Evolutionary conservation across 805 yeast species (phyloP), one percentile per base, ranked within the genome.

Genomic region (Yueomyces sp.): DNA sequence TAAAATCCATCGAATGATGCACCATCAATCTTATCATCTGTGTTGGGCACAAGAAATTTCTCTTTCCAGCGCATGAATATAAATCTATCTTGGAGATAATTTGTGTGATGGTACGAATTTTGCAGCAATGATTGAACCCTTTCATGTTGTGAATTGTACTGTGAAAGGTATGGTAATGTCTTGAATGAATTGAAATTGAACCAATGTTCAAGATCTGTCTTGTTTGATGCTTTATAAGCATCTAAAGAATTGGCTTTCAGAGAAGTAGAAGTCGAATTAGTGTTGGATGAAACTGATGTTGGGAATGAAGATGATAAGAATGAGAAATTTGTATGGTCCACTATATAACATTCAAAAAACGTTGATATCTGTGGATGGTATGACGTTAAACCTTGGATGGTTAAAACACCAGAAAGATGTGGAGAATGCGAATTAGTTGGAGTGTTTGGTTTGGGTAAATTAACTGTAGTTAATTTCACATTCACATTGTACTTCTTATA

Each of bases 21-120:
- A 12, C 72, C 72, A 40, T 64, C 66, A 74, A 90, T 49, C 26
- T 47, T 38, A 5, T 37, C 38, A 4, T 41, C 44, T 0, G 39
- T 6, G 26, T 40, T 42, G 0, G 95, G 94, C 6, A 84, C 79
- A 47, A 88, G 64, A 55, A 86, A 86, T 54, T 79, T 76, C 61
- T 88, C 97, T 63, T 88, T 88, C 97, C 97, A 88, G 51, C 95
- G 72, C 96, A 88, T 88, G 58, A 78, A 88, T 4, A 88, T 63
- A 53, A 66, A 72, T 45, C 77, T 71, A 48, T 69, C 64, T 40
- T 66, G 51, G 38, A 63, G 42, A 42, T 55, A 64, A 46, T 66
- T 54, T 34, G 8, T 34, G 26, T 34, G 26, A 7, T 5, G 5
- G n/a, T 7, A 7, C 5, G 37, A 34, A 34, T 9, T 11, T 8